phyloP scores from a whole-genome alignment of 1,139 yeast genomes.

The Geotrichum carabidarum region DNA sequence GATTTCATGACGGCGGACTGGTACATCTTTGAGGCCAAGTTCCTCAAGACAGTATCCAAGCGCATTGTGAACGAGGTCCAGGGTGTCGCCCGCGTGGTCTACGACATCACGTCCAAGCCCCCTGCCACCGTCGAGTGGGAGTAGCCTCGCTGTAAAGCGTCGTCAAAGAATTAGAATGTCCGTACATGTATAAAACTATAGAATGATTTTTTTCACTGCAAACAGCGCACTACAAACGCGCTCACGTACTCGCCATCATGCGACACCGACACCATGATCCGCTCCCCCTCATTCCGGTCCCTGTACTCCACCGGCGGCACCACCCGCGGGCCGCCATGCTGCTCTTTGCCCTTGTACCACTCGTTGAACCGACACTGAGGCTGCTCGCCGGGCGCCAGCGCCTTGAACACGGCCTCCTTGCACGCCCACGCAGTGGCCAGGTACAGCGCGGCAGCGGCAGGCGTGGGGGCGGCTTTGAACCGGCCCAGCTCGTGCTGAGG shows the following conservation, averaged over 20 bases:
- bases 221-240: conserved; percentile 33
- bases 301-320: conserved; percentile 26
- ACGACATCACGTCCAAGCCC: conserved; percentile 97
- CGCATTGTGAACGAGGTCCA: conserved; percentile 97
- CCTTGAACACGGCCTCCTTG: conserved; percentile 70
- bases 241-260: conserved; percentile 57
- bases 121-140: conserved; percentile 99
- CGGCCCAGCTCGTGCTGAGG: conserved; percentile 44
- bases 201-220: background rate
- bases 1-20: conserved; percentile 99
- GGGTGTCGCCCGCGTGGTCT: conserved; percentile 98
- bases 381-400: conserved; percentile 51
- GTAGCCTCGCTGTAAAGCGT: conserved; percentile 38
- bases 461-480: conserved; percentile 28
- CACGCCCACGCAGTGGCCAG: conserved; percentile 68
- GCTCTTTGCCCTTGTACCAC: conserved; percentile 48
- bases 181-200: too few species aligned
- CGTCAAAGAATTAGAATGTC: background rate
- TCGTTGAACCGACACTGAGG: conserved; percentile 48
- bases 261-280: conserved; percentile 52
- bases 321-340: conserved; percentile 1
- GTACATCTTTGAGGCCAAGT: conserved; percentile 88
- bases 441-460: conserved; percentile 28
- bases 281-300: conserved; percentile 38
- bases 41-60: conserved; percentile 88